phyloP scores from a whole-genome alignment of 805 yeast species.

The Schwanniomyces yamadae region DNA sequence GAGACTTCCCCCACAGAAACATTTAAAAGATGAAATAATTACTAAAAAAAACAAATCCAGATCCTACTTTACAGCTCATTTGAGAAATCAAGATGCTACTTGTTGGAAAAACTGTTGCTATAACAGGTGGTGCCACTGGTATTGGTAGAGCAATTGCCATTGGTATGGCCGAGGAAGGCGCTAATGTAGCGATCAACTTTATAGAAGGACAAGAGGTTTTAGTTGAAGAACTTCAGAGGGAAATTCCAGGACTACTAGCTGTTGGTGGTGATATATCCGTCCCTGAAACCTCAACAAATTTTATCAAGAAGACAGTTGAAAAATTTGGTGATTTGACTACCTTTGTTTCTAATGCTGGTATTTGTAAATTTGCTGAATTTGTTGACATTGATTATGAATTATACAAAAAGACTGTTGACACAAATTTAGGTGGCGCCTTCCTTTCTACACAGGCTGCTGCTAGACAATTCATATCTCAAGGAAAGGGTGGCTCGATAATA shows the following conservation, averaged over 20 bases:
- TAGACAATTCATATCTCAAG: conserved; percentile 42
- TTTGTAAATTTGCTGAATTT: conserved; percentile 42
- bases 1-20: no score
- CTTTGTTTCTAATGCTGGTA: conserved; percentile 48
- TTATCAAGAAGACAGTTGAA: conserved; percentile 31
- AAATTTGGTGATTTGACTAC: conserved; percentile 40
- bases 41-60: no score
- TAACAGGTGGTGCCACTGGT: conserved; percentile 49
- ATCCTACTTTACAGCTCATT: no score
- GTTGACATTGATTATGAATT: conserved; percentile 39
- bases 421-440: conserved; percentile 45
- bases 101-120: conserved; percentile 35
- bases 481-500: conserved; percentile 48
- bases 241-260: conserved; percentile 28
- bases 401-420: conserved; percentile 31
- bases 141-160: conserved; percentile 46
- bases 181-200: conserved; percentile 39
- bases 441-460: conserved; percentile 50
- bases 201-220: conserved; percentile 19
- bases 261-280: conserved; percentile 45
- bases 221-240: conserved; percentile 20
- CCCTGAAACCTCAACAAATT: conserved; percentile 33
- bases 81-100: conserved; percentile 13
- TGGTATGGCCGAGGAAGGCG: conserved; percentile 43
- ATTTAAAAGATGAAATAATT: no score